Base-by-base conservation (phyloP, 169 alveolate species). In the Besnoitia besnoiti region DNA sequence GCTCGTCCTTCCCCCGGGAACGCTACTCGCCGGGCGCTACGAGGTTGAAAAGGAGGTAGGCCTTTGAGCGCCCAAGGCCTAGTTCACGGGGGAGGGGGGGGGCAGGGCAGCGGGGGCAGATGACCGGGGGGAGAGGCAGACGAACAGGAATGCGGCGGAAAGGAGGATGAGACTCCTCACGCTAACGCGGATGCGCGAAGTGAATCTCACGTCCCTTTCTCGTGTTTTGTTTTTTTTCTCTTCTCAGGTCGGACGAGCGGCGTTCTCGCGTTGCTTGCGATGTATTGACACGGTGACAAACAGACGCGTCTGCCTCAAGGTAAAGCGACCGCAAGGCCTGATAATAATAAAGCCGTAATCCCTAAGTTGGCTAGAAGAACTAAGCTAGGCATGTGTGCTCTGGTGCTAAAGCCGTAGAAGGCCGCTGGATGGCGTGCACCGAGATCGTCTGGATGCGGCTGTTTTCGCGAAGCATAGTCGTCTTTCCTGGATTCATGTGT, bases 11-110 rank as follows among this genome's bases (percentile, higher is more conserved):
- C 98, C 97, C n/a, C 93, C 97, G 10, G 97, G 97, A 91, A 95
- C 97, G 79, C 96, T 97, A 21, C 95, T 98, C 30, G 99, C 98
- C 1, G 99, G 98, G 50, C 95, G 99, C 84, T 98, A 97, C 94
- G 93, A 96, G 91, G 97, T 97, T 30, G 94, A 96, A 77, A 98
- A 96, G 77, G 97, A 96, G 94, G 95, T 97, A 47, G 98, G 98
- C 30, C 92, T 95, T 33, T 98, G 98, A 21, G 98, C 98, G 51
- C 96, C 96, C 92, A 91, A 21, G 85, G 49, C 24, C 8, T 12
- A n/a, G 16, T 47, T 30, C 49, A 30, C 10, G 76, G 44, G 42
- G 80, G 47, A 67, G 8, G 44, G 44, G 33, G 40, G 21, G 77
- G 77, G 21, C 35, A n/a, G 40, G 37, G 8, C 77, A 61, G 40